These are phyloP conservation scores for Pseudozyma pruni DNA, from an alignment of 1,284 basidiomycete species.

Conservation along the genomic window DNA sequence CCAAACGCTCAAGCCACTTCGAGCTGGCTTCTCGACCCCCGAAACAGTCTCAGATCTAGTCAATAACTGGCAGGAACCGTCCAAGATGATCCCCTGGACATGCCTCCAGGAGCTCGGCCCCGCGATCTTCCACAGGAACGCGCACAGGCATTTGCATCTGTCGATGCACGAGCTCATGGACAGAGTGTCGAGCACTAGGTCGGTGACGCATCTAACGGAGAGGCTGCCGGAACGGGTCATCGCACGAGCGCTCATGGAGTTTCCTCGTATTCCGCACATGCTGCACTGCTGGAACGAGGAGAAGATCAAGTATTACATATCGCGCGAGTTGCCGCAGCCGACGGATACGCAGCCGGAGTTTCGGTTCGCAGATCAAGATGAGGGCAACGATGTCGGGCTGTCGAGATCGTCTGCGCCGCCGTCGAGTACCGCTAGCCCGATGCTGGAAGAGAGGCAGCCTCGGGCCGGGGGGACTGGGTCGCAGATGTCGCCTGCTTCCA, in stretches of 20 bases:
- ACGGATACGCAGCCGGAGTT: slow-evolving; percentile 37
- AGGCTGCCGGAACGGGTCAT: slow-evolving; percentile 24
- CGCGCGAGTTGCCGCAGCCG: slow-evolving; percentile 16
- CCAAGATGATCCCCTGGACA: slow-evolving; percentile 35
- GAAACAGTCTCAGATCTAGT: slow-evolving; percentile 22
- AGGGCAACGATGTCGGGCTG: neutral
- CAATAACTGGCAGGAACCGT: slow-evolving; percentile 36
- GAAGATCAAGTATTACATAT: slow-evolving; percentile 22
- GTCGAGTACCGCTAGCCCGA: neutral
- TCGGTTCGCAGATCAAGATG: slow-evolving; percentile 17
- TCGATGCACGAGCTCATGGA: slow-evolving; percentile 36
- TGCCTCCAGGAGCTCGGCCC: slow-evolving; percentile 33
- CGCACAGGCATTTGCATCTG: slow-evolving; percentile 10
- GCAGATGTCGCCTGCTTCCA: slow-evolving; percentile 1
- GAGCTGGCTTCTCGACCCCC: slow-evolving; percentile 5
- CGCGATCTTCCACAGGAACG: slow-evolving; percentile 21
- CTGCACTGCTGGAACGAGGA: slow-evolving; percentile 33
- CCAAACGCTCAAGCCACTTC: slow-evolving; percentile 18
- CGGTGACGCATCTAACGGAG: slow-evolving; percentile 12
- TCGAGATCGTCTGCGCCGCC: slow-evolving; percentile 4
- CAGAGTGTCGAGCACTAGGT: slow-evolving; percentile 13
- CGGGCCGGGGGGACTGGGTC: too few relatives aligned
- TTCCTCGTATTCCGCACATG: slow-evolving; percentile 42
- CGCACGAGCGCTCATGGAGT: slow-evolving; percentile 38
- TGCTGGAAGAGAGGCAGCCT: neutral